Percentiles rank a stretch among this genome's conserved stretches.
These are phyloP conservation scores for Sphaerostilbella broomeana DNA, from an alignment of 2,329 filamentous ascomycete genomes.

Conservation along the genomic window DNA sequence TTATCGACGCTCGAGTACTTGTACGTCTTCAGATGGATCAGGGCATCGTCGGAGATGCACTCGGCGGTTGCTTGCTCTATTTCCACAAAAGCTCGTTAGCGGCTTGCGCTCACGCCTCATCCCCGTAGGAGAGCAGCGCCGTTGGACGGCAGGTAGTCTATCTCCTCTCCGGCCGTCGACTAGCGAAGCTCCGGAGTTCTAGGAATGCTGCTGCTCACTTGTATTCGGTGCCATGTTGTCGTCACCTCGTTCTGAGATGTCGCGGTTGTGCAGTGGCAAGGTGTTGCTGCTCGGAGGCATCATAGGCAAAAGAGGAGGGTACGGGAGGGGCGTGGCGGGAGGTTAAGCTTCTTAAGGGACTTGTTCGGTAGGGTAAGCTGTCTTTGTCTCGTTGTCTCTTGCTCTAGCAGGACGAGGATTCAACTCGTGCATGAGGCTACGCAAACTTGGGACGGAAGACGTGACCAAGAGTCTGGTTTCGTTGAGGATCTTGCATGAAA, in stretches of 20 bases:
- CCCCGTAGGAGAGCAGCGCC: neutral
- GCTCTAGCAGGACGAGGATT: neutral
- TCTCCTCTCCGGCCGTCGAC: too few relatives aligned
- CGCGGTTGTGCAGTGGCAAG: constrained; percentile 26
- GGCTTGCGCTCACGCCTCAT: constrained; percentile 8
- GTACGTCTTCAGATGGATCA: constrained; percentile 88
- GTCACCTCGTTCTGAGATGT: constrained; percentile 20
- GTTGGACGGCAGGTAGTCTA: neutral
- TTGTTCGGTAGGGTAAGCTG: constrained; percentile 1
- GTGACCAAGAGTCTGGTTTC: constrained; percentile 12
- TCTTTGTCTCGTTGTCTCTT: constrained; percentile 1
- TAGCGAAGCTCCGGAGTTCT: neutral
- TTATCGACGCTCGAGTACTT: constrained; percentile 98
- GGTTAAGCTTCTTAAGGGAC: constrained; percentile 2
- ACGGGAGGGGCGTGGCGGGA: constrained; percentile 3
- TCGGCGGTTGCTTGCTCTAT: constrained; percentile 52
- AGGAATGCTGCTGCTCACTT: constrained; percentile 20
- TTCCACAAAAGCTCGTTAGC: constrained; percentile 4
- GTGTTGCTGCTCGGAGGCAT: constrained; percentile 28
- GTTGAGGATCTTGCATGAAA: constrained; percentile 15
- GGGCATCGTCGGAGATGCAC: constrained; percentile 81
- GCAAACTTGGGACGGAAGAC: constrained; percentile 11
- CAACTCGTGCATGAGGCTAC: constrained; percentile 10
- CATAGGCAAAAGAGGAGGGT: constrained; percentile 13
- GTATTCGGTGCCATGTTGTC: constrained; percentile 30